Base-by-base conservation (phyloP, 495 filamentous ascomycete genomes). In the Hypoxylon intermedium region DNA sequence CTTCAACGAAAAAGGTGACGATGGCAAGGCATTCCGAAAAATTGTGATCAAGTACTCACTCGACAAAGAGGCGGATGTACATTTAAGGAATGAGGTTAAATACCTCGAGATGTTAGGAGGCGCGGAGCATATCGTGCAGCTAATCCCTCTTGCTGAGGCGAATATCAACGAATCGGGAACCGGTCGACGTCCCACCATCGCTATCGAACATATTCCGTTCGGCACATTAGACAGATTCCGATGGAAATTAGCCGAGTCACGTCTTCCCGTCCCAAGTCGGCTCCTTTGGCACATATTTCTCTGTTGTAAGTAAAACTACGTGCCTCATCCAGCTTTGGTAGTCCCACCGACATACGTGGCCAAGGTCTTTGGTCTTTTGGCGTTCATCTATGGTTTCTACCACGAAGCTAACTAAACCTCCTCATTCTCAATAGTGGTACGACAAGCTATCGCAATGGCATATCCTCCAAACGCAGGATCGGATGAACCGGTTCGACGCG, bases 1-100 rank as follows among this genome's bases (percentile, higher is more conserved):
- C 2, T 61, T 55, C n/a, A 7, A 15, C 7, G 52, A 57, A 34
- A 7, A 13, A 2, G 42, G 53, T 18, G 34, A 44, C 2, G 5
- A 15, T 0, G 28, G 15, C 2, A 1, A 11, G 0, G 45, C 46
- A 11, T 0, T 18, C 6, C 51, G 60, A 16, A 52, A 23, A 13
- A 40, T 67, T 0, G 36, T 67, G 13, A 30, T 67, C 2, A 67
- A 67, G 13, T 67, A 67, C 12, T 65, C 65, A n/a, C 47, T 58
- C 15, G 31, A 38, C n/a, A 16, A 6, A 9, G 2, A 37, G 5
- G 56, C 16, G 2, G 65, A 61, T 20, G 37, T 16, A 0, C 26
- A 54, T n/a, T 30, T 61, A 19, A 26, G 26, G 20, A 68, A 61
- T 26, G 65, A 68, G 34, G 38, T 45, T 7, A 0, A 6, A 5